Base-by-base conservation (phyloP, 768 basidiomycete genomes). In the Pulveroboletus ravenelii region DNA sequence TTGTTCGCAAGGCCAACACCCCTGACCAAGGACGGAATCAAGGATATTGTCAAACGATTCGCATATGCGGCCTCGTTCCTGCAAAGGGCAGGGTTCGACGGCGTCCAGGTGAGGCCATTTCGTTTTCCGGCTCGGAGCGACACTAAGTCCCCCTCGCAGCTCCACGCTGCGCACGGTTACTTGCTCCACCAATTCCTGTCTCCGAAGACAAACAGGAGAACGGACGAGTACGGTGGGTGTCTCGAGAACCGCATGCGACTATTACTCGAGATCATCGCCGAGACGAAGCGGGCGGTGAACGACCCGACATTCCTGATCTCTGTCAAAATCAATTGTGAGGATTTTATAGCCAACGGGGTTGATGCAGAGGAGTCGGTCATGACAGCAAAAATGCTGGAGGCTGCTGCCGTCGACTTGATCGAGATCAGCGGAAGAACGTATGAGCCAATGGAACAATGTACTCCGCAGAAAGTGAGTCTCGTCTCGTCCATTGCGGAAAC, bases 51-150 rank as follows among this genome's bases (percentile, higher is more conserved):
- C 18, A 31, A 67, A n/a, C 64, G 76, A 10, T 86, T 77, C 56
- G 78, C 72, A 6, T 66, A 71, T 13, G 82, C 80, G 2, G 82
- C 85, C 4, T 68, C 68, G 25, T 80, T 80, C 10, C 70, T 84
- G 10, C 59, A 72, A 41, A 56, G 60, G 18, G 84, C 85, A 25
- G 85, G 82, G 0, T 88, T 88, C 54, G 86, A 89, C 52, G 87
- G 85, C 13, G 70, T 80, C 5, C 80, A 84, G 66, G 67, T 76
- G 38, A 53, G 27, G 3, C 10, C 13, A 41, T 35, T 25, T 17
- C 12, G n/a, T 6, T 10, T 14, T 23, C 25, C 20, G 25, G 9
- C 34, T 13, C 3, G 12, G 4, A 36, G 7, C 7, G 12, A 13
- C 0, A 3, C 37, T 53, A 1, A 54, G 25, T 3, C 37, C 10